phyloP scores from a whole-genome alignment of 2,329 filamentous ascomycete genomes.

The Phoma sp. region DNA sequence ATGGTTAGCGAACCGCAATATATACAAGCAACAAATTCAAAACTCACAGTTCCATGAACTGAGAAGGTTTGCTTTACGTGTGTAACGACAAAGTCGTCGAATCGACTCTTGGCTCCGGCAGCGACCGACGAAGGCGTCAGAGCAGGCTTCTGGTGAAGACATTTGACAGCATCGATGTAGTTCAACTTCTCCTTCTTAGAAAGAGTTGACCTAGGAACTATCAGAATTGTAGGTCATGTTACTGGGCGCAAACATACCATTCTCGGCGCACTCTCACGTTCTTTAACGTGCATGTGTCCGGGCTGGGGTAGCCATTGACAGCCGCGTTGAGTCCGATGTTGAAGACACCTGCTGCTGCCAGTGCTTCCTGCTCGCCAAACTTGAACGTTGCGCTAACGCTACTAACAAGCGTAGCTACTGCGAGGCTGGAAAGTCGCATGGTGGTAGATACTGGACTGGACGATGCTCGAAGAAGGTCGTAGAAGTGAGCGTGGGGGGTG shows the following conservation, averaged over 20 bases:
- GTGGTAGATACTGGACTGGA: not conserved
- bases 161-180: constrained; percentile 42
- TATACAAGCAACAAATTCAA: not conserved
- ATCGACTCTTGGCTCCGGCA: constrained; percentile 36
- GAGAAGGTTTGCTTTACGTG: constrained; percentile 40
- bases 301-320: constrained; percentile 27
- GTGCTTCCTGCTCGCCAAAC: constrained; percentile 32
- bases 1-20: not conserved
- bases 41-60: constrained; percentile 37
- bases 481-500: not conserved
- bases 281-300: constrained; percentile 42
- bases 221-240: not conserved
- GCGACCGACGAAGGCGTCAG: constrained; percentile 26
- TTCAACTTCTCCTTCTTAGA: constrained; percentile 27
- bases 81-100: constrained; percentile 42
- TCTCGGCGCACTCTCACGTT: constrained; percentile 52
- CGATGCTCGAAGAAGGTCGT: not conserved
- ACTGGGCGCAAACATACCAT: constrained; percentile 42
- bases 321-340: constrained; percentile 41
- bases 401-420: constrained; percentile 21
- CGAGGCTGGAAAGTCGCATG: constrained; percentile 27
- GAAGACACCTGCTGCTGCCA: constrained; percentile 42
- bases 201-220: constrained; percentile 27
- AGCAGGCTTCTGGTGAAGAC: constrained; percentile 29
- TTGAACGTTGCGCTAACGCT: constrained; percentile 24